A percentile compares a stretch with the other conserved stretches of the same genome.
Evolutionary conservation across 306 rosid species (phyloP).

Genomic region (Medicago lupulina): DNA sequence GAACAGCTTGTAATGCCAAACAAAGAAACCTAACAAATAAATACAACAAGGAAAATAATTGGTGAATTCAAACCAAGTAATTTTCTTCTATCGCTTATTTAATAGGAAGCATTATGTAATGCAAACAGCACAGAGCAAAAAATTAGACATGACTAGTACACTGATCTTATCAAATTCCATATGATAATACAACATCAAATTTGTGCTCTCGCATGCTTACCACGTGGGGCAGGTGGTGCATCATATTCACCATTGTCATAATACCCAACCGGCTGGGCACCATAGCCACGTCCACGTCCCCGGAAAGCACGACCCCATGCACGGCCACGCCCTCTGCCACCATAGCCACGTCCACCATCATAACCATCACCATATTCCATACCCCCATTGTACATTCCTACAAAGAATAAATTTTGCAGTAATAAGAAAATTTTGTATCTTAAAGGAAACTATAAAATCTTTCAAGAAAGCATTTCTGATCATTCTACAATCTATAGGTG

Average conservation of each 20-base stretch:
- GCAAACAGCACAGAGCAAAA: conserved; percentile 22
- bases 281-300: conserved; percentile 76
- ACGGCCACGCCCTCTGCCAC: conserved; percentile 80
- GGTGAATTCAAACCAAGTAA: not conserved
- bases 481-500: not conserved
- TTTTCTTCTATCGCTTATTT: not conserved
- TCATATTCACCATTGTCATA: conserved; percentile 72
- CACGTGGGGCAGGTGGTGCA: conserved; percentile 68
- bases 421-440: conserved; percentile 18
- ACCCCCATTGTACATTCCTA: conserved; percentile 75
- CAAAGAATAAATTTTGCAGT: not conserved
- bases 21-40: not conserved
- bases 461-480: not conserved
- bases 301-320: conserved; percentile 61
- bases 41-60: not conserved
- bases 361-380: conserved; percentile 77
- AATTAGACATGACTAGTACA: conserved; percentile 5
- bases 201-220: conserved; percentile 50
- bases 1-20: not conserved
- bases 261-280: conserved; percentile 60
- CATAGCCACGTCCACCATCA: conserved; percentile 80
- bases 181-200: conserved; percentile 14
- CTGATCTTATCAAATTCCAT: not conserved
- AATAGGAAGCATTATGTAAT: not conserved
- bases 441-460: conserved; percentile 3